These are phyloP conservation scores for Tulasnella sp. DNA, from an alignment of 768 basidiomycete species.

Conservation along the genomic window DNA sequence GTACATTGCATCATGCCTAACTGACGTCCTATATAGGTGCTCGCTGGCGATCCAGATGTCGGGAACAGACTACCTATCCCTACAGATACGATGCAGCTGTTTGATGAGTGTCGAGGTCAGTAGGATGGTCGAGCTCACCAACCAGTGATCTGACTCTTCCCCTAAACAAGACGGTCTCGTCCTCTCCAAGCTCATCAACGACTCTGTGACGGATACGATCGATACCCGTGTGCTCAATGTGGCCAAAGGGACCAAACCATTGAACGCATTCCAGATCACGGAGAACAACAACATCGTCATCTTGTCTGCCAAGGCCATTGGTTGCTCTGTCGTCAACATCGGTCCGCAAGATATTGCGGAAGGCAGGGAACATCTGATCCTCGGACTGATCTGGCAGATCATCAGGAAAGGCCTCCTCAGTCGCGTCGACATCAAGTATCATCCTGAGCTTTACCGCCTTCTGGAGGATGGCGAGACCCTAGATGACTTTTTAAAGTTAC, in stretches of 20 bases:
- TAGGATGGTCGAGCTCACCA: not conserved
- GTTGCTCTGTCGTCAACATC: conserved; percentile 97
- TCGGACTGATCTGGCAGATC: conserved; percentile 98
- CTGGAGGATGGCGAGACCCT: conserved; percentile 97
- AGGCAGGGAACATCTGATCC: conserved; percentile 89
- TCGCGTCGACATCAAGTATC: conserved; percentile 96
- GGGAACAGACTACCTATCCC: conserved; percentile 79
- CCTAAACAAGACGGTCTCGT: conserved; percentile 65
- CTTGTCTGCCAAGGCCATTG: conserved; percentile 94
- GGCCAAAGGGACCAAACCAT: conserved; percentile 61
- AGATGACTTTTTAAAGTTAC: conserved; percentile 85
- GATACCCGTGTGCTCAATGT: conserved; percentile 97
- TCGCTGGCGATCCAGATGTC: conserved; percentile 83
- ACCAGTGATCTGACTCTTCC: not conserved
- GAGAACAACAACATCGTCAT: conserved; percentile 99
- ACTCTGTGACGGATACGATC: conserved; percentile 98
- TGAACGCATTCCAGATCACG: conserved; percentile 98
- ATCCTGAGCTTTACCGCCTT: conserved; percentile 91
- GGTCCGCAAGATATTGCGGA: conserved; percentile 87
- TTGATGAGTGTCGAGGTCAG: conserved; percentile 75
- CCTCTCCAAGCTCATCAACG: conserved; percentile 97
- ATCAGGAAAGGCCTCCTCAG: conserved; percentile 86
- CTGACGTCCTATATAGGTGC: conserved; percentile 43
- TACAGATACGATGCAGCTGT: conserved; percentile 94
- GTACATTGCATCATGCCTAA: not conserved